These are phyloP conservation scores for Sphaerulina populicola DNA, from an alignment of 2,329 filamentous ascomycete species.

Conservation along the genomic window DNA sequence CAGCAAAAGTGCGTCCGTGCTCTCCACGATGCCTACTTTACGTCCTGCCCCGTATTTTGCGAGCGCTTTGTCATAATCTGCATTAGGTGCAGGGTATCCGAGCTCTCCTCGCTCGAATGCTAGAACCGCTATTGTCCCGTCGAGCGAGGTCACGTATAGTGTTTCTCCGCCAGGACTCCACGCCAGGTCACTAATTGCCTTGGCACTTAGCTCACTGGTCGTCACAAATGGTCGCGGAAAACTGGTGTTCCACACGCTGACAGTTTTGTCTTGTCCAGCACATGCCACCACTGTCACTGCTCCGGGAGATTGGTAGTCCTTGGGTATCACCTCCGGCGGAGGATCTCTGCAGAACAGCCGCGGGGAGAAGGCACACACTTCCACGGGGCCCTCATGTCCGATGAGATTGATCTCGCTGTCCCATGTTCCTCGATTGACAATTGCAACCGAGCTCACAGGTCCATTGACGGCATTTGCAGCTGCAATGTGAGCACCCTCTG, in stretches of 20 bases:
- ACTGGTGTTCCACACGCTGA: conserved; percentile 97
- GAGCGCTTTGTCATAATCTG: conserved; percentile 86
- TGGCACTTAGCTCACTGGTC: conserved; percentile 76
- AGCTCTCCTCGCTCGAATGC: conserved; percentile 81
- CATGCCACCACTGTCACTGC: conserved; percentile 91
- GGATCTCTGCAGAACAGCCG: conserved; percentile 73
- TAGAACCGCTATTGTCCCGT: conserved; percentile 75
- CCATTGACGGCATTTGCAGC: conserved; percentile 96
- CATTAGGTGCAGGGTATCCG: conserved; percentile 73
- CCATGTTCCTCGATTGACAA: conserved; percentile 86
- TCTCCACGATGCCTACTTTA: conserved; percentile 85
- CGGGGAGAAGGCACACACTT: conserved; percentile 95
- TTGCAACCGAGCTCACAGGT: conserved; percentile 92
- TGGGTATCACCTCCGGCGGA: conserved; percentile 41
- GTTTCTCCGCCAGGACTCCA: conserved; percentile 90
- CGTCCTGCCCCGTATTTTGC: conserved; percentile 86
- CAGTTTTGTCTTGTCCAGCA: conserved; percentile 88
- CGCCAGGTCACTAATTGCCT: conserved; percentile 86
- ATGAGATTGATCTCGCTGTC: conserved; percentile 96
- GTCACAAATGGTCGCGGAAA: conserved; percentile 86
- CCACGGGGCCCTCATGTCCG: conserved; percentile 90
- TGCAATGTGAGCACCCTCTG: conserved; percentile 92
- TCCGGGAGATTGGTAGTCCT: conserved; percentile 36
- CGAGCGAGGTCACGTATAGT: conserved; percentile 76
- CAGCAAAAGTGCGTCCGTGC: conserved; percentile 75